Conservation (phyloP, 2,329 filamentous ascomycete genomes). For the Laburnicola sp. region DNA sequence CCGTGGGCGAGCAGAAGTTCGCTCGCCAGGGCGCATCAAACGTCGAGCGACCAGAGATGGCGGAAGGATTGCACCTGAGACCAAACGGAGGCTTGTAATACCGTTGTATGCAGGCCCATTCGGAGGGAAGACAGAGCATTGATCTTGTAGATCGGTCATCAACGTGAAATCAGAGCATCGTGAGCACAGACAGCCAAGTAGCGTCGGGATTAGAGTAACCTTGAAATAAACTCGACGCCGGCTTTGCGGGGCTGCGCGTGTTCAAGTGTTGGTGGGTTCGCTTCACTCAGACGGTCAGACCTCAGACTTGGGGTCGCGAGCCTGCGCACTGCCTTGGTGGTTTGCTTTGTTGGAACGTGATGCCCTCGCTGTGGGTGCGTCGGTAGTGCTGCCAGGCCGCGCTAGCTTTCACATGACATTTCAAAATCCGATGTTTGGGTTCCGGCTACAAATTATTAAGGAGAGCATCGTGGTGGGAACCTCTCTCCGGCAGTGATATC, state of each 20-base stretch:
- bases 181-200: background rate
- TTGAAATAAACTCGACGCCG: conserved; percentile 7
- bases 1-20: conserved; percentile 22
- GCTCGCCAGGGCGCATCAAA: background rate
- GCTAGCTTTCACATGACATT: background rate
- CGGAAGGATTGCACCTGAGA: no score
- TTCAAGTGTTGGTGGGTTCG: conserved; percentile 1
- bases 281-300: background rate
- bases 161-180: conserved; percentile 11
- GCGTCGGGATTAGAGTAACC: conserved; percentile 11
- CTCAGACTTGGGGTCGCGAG: background rate
- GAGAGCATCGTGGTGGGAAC: no score
- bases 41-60: background rate
- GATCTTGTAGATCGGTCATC: conserved; percentile 9
- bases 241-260: background rate
- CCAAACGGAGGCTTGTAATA: no score
- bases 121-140: no score
- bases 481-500: no score
- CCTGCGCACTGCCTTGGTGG: no score
- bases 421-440: background rate
- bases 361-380: no score
- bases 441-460: no score
- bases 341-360: no score
- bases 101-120: no score
- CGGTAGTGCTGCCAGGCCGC: no score